Percentiles rank a stretch among this genome's conserved stretches.
These are phyloP conservation scores for Malus hybrid DNA, from an alignment of 331 rosid species.

Conservation along the genomic window DNA sequence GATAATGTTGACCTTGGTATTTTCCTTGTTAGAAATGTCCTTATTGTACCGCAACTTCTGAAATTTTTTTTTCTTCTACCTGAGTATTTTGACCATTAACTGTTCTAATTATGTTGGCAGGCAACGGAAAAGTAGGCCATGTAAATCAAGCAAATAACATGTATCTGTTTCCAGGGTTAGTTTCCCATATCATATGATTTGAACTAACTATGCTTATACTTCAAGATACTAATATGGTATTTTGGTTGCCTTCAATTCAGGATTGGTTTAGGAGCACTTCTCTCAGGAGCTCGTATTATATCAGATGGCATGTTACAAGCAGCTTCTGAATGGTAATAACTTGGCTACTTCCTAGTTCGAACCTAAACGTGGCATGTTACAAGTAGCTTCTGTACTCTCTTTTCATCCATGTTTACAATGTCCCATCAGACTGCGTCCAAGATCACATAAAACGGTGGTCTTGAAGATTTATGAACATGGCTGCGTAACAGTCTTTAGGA, in stretches of 20 bases:
- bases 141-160: conserved; percentile 99
- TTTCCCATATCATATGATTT: conserved; percentile 9
- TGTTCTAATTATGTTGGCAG: conserved; percentile 33
- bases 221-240: neutral
- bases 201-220: neutral
- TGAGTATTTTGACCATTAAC: conserved; percentile 1
- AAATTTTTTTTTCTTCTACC: neutral
- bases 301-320: conserved; percentile 97
- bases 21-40: conserved; percentile 10
- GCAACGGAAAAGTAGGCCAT: conserved; percentile 81
- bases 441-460: neutral
- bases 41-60: neutral
- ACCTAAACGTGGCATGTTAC: neutral
- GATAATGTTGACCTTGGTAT: conserved; percentile 82
- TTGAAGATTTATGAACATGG: neutral
- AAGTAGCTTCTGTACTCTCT: neutral
- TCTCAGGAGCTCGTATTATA: conserved; percentile 85
- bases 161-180: conserved; percentile 96
- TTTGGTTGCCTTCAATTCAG: conserved; percentile 39
- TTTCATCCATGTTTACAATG: neutral
- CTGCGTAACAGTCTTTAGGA: neutral
- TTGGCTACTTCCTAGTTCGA: neutral
- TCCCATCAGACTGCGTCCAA: neutral
- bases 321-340: conserved; percentile 83
- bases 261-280: conserved; percentile 91